Conservation (phyloP, 305 asterid genomes). For the Fraxinus platypoda region DNA sequence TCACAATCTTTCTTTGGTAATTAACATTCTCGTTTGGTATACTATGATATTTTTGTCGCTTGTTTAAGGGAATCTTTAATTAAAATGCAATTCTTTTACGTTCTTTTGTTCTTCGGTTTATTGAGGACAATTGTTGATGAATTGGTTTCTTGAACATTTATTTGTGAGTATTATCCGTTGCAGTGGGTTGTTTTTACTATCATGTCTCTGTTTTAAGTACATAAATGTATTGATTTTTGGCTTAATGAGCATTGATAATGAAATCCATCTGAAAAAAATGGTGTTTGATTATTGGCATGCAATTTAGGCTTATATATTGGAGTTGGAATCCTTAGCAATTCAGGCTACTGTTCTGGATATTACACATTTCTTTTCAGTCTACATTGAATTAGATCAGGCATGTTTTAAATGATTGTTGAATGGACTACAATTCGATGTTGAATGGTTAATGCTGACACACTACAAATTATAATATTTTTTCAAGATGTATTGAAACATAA, state of each 20-base stretch:
- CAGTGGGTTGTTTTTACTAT: not conserved
- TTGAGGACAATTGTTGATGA: not conserved
- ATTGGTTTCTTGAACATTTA: not conserved
- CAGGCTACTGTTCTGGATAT: not conserved
- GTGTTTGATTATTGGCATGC: not conserved
- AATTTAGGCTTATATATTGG: not conserved
- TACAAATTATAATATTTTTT: not conserved
- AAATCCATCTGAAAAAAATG: not conserved
- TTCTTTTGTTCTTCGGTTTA: slow-evolving; percentile 1
- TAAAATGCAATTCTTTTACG: slow-evolving; percentile 1
- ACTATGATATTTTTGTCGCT: not conserved
- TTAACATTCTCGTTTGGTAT: not conserved
- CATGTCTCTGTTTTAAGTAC: not conserved
- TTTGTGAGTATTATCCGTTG: not conserved
- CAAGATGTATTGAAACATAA: not conserved
- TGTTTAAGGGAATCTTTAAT: not conserved
- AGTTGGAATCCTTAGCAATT: not conserved
- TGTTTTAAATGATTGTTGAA: not conserved
- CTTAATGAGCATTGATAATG: not conserved
- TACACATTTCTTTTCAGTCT: not conserved
- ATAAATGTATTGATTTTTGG: not conserved
- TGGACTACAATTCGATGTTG: not conserved
- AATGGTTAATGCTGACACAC: not conserved
- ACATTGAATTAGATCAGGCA: not conserved
- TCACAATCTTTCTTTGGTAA: slow-evolving; percentile 9